These are phyloP conservation scores for Gleditsia sinensis DNA, from an alignment of 306 rosid genomes.

Conservation along the genomic window DNA sequence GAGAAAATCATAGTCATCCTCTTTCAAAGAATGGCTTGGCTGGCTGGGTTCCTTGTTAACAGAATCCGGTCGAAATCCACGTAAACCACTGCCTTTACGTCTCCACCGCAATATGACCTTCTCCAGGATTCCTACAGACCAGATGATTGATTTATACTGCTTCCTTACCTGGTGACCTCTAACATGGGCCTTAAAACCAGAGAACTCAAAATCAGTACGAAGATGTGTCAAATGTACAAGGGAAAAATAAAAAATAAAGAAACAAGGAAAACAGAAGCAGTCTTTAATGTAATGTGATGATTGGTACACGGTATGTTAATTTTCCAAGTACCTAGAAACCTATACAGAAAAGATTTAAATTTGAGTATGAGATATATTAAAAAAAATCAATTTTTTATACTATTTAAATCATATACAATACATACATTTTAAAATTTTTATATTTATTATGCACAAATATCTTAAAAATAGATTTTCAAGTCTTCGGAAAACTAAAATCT, in stretches of 20 bases:
- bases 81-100: constrained; percentile 85
- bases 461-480: too few species aligned
- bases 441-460: too few species aligned
- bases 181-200: constrained; percentile 74
- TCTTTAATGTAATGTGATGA: too few species aligned
- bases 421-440: too few species aligned
- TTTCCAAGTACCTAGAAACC: too few species aligned
- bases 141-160: constrained; percentile 65
- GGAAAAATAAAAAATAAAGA: not conserved
- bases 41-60: constrained; percentile 46
- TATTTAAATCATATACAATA: too few species aligned
- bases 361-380: too few species aligned
- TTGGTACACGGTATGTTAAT: too few species aligned
- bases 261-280: not conserved
- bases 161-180: constrained; percentile 96
- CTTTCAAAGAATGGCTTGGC: constrained; percentile 41
- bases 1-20: constrained; percentile 84
- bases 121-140: constrained; percentile 92
- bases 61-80: constrained; percentile 74
- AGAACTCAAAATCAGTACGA: constrained; percentile 44
- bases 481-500: too few species aligned
- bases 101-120: constrained; percentile 92
- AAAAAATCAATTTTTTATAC: too few species aligned
- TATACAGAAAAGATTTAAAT: too few species aligned
- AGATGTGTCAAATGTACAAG: not conserved